A percentile compares a stretch with the other conserved stretches of the same genome.
phyloP scores from a whole-genome alignment of 1,284 basidiomycete species.

The Hemileia vastatrix region DNA sequence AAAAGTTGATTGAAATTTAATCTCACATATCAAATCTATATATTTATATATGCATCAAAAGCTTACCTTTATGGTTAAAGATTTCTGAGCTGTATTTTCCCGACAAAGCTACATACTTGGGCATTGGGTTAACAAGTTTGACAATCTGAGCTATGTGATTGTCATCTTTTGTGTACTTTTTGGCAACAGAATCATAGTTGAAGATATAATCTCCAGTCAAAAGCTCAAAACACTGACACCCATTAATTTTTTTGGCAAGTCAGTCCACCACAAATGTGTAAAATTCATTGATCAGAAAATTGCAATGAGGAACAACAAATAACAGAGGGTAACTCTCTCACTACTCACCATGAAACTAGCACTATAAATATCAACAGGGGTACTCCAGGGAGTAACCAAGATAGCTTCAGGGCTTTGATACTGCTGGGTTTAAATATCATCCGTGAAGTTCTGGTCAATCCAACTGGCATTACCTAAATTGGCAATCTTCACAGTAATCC shows the following conservation, averaged over 20 bases:
- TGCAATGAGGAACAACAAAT: too few species aligned
- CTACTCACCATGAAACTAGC: constrained; percentile 78
- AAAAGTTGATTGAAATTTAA: too few species aligned
- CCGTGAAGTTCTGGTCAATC: constrained; percentile 76
- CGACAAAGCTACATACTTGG: constrained; percentile 69
- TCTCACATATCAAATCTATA: too few species aligned
- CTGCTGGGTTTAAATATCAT: constrained; percentile 93
- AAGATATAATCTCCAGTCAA: constrained; percentile 78
- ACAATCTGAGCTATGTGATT: constrained; percentile 98
- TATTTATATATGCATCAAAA: too few species aligned
- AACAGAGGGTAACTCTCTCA: neutral
- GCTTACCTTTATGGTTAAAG: too few species aligned
- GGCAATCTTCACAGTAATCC: constrained; percentile 97
- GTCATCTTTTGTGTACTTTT: constrained; percentile 90
- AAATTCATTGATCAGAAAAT: too few species aligned
- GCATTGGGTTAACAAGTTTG: constrained; percentile 82
- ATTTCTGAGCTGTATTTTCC: constrained; percentile 93
- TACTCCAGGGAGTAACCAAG: constrained; percentile 87
- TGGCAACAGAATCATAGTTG: constrained; percentile 68
- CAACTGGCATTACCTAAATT: constrained; percentile 89
- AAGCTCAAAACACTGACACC: constrained; percentile 66
- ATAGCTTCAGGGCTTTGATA: constrained; percentile 97
- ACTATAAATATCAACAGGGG: constrained; percentile 92
- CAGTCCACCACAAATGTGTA: constrained; percentile 88
- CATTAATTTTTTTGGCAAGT: too few species aligned